Conservation (phyloP, 768 basidiomycete species). For the Daedalea quercina region DNA sequence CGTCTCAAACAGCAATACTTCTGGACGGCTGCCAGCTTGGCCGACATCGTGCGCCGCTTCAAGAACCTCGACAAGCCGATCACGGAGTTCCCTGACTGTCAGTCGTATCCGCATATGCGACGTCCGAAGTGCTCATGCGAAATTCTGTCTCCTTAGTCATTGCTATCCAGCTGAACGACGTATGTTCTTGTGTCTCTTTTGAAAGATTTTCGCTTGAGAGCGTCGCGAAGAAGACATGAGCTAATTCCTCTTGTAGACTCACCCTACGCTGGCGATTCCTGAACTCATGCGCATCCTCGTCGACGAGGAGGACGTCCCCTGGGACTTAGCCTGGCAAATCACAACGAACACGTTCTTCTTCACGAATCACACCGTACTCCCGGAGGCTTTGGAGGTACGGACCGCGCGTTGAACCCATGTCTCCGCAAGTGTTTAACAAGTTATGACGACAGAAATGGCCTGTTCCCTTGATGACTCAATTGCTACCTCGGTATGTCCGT, state of each 20-base stretch:
- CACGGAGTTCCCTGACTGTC: constrained; percentile 76
- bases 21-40: constrained; percentile 84
- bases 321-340: constrained; percentile 85
- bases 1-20: constrained; percentile 97
- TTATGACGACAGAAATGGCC: constrained; percentile 68
- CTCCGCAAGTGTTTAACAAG: background rate
- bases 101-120: constrained; percentile 16
- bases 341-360: constrained; percentile 90
- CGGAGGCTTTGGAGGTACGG: constrained; percentile 66
- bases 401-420: too few species aligned
- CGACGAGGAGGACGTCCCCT: constrained; percentile 86
- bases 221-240: background rate
- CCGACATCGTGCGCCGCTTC: constrained; percentile 90
- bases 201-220: too few species aligned
- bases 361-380: constrained; percentile 92
- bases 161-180: constrained; percentile 94
- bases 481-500: constrained; percentile 50
- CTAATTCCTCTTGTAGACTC: constrained; percentile 50
- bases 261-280: constrained; percentile 91
- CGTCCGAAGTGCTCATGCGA: background rate
- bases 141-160: constrained; percentile 42
- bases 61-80: constrained; percentile 83
- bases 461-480: constrained; percentile 76
- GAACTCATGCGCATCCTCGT: constrained; percentile 90
- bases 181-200: constrained; percentile 26